Evolutionary conservation across 495 filamentous ascomycete genomes (phyloP).

Genomic region (Annulohypoxylon nitens): DNA sequence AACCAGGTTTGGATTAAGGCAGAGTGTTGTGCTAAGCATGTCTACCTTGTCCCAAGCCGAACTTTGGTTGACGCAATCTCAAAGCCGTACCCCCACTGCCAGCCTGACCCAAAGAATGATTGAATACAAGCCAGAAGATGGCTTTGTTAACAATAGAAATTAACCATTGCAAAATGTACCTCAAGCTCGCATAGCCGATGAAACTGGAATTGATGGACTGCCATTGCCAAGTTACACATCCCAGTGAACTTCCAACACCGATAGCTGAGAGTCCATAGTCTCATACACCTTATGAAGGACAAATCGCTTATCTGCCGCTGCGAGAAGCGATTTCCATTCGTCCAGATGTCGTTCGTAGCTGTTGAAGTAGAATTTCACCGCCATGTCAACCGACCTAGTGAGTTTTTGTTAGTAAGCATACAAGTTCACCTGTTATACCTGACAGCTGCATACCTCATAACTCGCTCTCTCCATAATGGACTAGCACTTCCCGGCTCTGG

Average conservation of each 20-base stretch:
- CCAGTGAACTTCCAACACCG: slow-evolving; percentile 36
- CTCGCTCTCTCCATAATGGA: slow-evolving; percentile 1
- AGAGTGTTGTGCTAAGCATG: neutral
- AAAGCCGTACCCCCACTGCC: neutral
- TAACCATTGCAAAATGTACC: too few species aligned
- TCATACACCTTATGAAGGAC: slow-evolving; percentile 32
- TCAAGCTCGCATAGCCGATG: too few species aligned
- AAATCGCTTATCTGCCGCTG: slow-evolving; percentile 35
- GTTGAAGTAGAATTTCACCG: slow-evolving; percentile 28
- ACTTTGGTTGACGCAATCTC: neutral
- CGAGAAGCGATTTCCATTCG: slow-evolving; percentile 40
- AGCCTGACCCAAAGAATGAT: too few species aligned
- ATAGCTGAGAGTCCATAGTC: slow-evolving; percentile 27
- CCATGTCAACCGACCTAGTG: slow-evolving; percentile 18
- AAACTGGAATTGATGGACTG: neutral
- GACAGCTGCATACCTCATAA: neutral
- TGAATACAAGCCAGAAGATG: too few species aligned
- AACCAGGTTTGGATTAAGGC: neutral
- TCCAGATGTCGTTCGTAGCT: slow-evolving; percentile 31
- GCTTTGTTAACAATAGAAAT: too few species aligned
- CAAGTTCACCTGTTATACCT: neutral
- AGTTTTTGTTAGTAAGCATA: slow-evolving; percentile 26
- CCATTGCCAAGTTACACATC: slow-evolving; percentile 18
- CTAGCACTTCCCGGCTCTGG: neutral
- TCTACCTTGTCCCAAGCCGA: neutral